Evolutionary conservation across 1,139 yeast species (phyloP), one percentile per base, ranked within the genome.

Genomic region (Debaryomyces singareniensis): DNA sequence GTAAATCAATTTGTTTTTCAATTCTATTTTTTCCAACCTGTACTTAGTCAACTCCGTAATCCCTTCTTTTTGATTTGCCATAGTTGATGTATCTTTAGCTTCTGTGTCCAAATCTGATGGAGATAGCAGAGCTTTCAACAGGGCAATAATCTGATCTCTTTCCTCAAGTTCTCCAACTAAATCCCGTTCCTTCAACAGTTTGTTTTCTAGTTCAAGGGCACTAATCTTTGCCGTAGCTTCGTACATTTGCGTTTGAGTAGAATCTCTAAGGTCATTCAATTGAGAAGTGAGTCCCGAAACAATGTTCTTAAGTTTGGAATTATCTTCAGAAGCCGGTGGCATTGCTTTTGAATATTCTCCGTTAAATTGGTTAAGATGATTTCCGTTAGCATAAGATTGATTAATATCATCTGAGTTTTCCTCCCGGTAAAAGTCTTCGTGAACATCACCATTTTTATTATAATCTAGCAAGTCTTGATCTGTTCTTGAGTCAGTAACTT

Each of bases 151-250:
- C 4, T 33, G 36, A 31, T 63, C 65, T 36, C 56, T 58, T 30
- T 65, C 71, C 29, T 50, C 43, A 29, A 52, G 51, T 13, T 42
- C 39, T 11, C 40, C 18, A 13, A 49, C 44, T 14, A 37, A 35
- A 15, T 35, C 35, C 24, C 49, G 48, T 4, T 39, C 38, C 32
- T 40, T 51, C 31, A 69, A 47, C 4, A 37, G 34, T 2, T 38
- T 22, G 38, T 71, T 70, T 40, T 72, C 75, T 5, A 40, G 30
- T 42, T 75, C 79, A 29, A 77, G 53, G n/a, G 40, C 42, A 23
- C 51, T 49, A 28, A 76, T 74, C 37, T 64, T 68, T 25, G 64
- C 67, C 28, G 74, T 68, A 1, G 83, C 83, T 34, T 56, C 55
- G 41, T 61, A 68, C 51, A 77, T 75, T 40, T 74, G 77, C 4